These are phyloP conservation scores for Musa troglodytarum DNA, from an alignment of 176 grass and related monocot genomes.

Conservation along the genomic window DNA sequence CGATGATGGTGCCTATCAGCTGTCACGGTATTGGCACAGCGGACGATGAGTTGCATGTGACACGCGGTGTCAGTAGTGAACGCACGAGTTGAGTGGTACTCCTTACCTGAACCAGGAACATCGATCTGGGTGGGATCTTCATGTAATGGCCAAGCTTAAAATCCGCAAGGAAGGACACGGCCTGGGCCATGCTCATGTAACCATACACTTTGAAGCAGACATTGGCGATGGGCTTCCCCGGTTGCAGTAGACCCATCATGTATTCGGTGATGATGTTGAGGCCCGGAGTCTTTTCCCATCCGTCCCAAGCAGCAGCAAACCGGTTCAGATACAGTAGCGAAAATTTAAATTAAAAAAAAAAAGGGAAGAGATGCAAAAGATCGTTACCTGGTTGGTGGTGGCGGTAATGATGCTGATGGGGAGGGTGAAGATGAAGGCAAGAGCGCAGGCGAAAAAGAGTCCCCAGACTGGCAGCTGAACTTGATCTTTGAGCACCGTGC, in stretches of 20 bases:
- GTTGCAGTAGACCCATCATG: constrained; percentile 61
- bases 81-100: not conserved
- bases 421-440: constrained; percentile 76
- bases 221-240: constrained; percentile 71
- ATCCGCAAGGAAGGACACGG: constrained; percentile 62
- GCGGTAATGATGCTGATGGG: constrained; percentile 80
- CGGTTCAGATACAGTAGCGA: not conserved
- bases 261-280: constrained; percentile 92
- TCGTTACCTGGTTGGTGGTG: constrained; percentile 65
- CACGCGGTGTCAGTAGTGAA: not conserved
- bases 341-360: not conserved
- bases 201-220: constrained; percentile 92
- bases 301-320: too few relatives aligned
- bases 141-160: constrained; percentile 98
- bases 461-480: constrained; percentile 83
- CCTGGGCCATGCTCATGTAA: constrained; percentile 93
- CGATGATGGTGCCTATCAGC: constrained; percentile 57
- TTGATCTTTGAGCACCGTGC: constrained; percentile 50
- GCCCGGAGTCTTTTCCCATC: constrained; percentile 42
- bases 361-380: not conserved
- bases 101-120: constrained; percentile 86
- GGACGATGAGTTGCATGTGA: too few relatives aligned
- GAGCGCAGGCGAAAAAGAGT: constrained; percentile 59
- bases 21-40: not conserved
- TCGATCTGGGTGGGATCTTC: constrained; percentile 94